Evolutionary conservation across 208 protist genomes (phyloP), one percentile per base, ranked within the genome.

Genomic region (Trypanosomatidae sp.): DNA sequence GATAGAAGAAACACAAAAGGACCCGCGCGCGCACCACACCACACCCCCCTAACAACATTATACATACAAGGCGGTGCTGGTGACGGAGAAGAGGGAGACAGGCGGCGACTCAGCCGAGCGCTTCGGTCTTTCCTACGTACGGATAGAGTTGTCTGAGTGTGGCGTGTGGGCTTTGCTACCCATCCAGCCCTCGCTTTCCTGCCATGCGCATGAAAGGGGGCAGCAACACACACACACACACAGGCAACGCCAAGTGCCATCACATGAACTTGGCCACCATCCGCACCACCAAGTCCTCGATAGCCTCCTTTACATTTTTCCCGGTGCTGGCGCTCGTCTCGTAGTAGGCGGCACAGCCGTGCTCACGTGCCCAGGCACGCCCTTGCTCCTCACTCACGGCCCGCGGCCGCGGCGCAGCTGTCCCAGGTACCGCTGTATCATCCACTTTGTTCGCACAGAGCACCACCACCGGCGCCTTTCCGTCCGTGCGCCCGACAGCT

Each of bases 361-460:
- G 79, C 44, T 58, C 74, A 36, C 79, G 64, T 12, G 91, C 89
- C 91, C 91, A 96, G 36, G 74, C 52, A 50, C 81, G 80, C 5
- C 81, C 91, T 46, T 89, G 72, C 60, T 75, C 84, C 64, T 90
- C 80, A 12, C 69, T 87, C 73, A 95, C 89, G 2, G 72, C 80
- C 1, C 91, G 86, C 50, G 55, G 69, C 41, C 46, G 69, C 17
- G 75, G 70, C 13, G 62, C 66, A 5, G 71, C 44, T 7, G 73
- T 65, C 12, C 65, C 77, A 25, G 60, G 59, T 0, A 65, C 73
- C 28, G 59, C 46, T 12, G 53, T 73, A 39, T 89, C 83, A 62
- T 95, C 88, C 15, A 82, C 81, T 75, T 95, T 95, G 79, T 90
- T 92, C 13, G 79, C 91, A 58, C 87, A 86, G 13, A 95, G 79